Base-by-base conservation (phyloP, 139 green algal species). In the Haematococcus lacustris region DNA sequence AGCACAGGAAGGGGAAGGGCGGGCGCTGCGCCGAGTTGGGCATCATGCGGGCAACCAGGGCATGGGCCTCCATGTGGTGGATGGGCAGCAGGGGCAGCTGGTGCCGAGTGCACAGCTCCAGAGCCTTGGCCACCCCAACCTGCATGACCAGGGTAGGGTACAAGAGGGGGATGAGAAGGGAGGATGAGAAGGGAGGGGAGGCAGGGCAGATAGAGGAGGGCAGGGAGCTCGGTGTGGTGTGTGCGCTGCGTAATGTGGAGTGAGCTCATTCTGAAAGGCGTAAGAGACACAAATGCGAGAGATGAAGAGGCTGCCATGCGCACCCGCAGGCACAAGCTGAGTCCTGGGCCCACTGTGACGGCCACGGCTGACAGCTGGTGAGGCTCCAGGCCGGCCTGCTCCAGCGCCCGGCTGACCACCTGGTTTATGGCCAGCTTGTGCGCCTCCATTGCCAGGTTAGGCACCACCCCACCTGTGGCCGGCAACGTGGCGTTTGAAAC, bases 11-110 rank as follows among this genome's bases (percentile, higher is more conserved):
- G 0, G 93, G 93, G 73, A 97, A 98, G 25, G 80, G 53, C 38
- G 34, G 67, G 7, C 70, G 50, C 50, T 66, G 47, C 68, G 23
- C 28, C 13, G 9, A 7, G 53, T 64, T 26, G 53, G 53, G 53
- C 3, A 65, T 57, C 76, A 91, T 51, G 5, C 92, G 75, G 0
- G 91, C 91, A 33, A 98, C 88, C n/a, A 99, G 80, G 0, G 92
- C 88, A 74, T 99, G 95, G 2, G 94, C 95, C 83, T 99, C 95
- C 94, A 99, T 98, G 81, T 99, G 95, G 72, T 99, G 95, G 21
- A 98, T 86, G 5, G 81, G 77, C 6, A 99, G 79, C 0, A 99
- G 72, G 0, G 90, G 90, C 25, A 97, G 66, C 2, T 68, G 38
- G 76, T 92, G 75, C 32, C 69, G 13, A 0, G 77, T 68, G 0